A percentile compares a stretch with the other conserved stretches of the same genome.
Evolutionary conservation across 73 alveolate species (phyloP).

Genomic region (Tetrahymena thermophila): DNA sequence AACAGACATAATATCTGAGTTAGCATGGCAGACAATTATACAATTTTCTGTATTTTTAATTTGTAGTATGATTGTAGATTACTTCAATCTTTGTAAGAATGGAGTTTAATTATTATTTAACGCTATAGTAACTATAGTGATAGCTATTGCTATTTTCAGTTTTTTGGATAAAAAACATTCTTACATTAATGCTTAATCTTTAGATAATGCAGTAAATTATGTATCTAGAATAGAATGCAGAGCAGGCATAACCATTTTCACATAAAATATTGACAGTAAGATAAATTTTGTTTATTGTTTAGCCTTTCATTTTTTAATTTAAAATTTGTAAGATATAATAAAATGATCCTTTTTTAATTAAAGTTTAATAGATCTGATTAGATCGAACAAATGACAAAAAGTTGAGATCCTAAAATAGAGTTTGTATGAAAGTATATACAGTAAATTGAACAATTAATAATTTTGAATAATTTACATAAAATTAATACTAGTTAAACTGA

Average conservation of each 20-base stretch:
- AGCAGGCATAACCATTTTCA: neutral
- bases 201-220: neutral
- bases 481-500: neutral
- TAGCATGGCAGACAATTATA: neutral
- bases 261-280: neutral
- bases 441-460: neutral
- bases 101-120: neutral
- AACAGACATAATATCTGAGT: neutral
- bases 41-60: neutral
- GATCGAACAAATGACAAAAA: neutral
- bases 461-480: no score
- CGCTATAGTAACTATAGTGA: neutral
- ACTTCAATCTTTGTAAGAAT: neutral
- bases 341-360: neutral
- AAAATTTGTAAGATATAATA: no score
- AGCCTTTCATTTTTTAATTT: no score
- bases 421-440: neutral
- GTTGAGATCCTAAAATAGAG: neutral
- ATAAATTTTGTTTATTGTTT: neutral
- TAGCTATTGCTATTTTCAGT: neutral
- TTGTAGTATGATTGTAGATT: neutral
- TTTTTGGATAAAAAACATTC: neutral
- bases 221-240: neutral
- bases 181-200: neutral
- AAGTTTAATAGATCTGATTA: neutral